Percentiles rank a stretch among this genome's conserved stretches.
Evolutionary conservation across 306 rosid genomes (phyloP).

Genomic region (Gleditsia sinensis): DNA sequence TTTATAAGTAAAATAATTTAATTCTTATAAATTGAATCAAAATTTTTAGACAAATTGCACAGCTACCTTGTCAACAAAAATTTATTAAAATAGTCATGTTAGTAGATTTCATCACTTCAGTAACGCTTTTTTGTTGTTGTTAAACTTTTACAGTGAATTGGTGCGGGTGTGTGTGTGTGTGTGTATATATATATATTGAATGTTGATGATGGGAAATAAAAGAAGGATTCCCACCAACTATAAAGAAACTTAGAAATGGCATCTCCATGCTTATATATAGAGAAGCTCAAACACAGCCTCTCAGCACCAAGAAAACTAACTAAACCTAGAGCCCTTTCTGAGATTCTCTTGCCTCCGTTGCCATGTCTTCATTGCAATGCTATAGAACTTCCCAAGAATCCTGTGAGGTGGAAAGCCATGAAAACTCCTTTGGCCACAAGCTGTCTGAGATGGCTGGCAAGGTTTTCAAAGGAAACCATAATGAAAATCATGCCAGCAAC

Average conservation of each 20-base stretch:
- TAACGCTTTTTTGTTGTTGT: too few relatives aligned
- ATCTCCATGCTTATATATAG: background rate
- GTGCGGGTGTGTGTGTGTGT: too few relatives aligned
- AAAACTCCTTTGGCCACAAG: slow-evolving; percentile 11
- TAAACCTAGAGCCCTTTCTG: background rate
- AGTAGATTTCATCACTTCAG: too few relatives aligned
- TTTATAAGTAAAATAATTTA: too few relatives aligned
- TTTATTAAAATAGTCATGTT: too few relatives aligned
- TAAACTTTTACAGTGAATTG: too few relatives aligned
- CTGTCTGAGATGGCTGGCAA: background rate
- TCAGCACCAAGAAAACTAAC: background rate
- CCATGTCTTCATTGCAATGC: slow-evolving; percentile 39
- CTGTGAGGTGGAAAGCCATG: slow-evolving; percentile 22
- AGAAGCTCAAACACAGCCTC: background rate
- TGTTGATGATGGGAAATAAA: too few relatives aligned
- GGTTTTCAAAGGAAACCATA: background rate
- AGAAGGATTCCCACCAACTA: background rate
- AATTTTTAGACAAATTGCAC: too few relatives aligned
- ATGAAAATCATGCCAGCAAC: background rate
- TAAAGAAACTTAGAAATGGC: background rate
- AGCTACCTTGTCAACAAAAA: too few relatives aligned
- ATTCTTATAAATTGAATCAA: too few relatives aligned
- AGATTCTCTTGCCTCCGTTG: background rate
- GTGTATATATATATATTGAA: too few relatives aligned
- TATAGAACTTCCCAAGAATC: slow-evolving; percentile 6